These are phyloP conservation scores for Volvariella surrecta DNA, from an alignment of 1,284 basidiomycete species.

Conservation along the genomic window DNA sequence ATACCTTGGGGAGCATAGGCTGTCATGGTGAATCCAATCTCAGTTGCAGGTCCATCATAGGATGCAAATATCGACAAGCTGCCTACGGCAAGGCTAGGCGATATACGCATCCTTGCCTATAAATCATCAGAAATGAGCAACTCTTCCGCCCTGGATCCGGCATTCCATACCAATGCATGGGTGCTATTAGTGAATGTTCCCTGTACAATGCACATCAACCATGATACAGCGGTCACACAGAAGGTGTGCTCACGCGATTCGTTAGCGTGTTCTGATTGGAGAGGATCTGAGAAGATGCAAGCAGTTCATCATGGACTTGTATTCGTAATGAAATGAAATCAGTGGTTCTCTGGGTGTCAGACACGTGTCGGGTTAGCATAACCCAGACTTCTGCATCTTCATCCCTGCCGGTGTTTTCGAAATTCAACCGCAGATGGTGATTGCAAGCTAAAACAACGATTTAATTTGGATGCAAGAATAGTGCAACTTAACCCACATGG, in stretches of 20 bases:
- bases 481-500: constrained; percentile 19
- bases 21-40: constrained; percentile 58
- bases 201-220: constrained; percentile 22
- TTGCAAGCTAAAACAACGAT: constrained; percentile 13
- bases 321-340: constrained; percentile 74
- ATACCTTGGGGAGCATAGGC: constrained; percentile 38
- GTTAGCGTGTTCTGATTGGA: constrained; percentile 22
- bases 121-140: constrained; percentile 1
- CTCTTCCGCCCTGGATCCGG: background rate
- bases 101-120: constrained; percentile 32
- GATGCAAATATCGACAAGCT: constrained; percentile 48
- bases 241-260: constrained; percentile 24
- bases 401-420: constrained; percentile 16
- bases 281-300: constrained; percentile 6
- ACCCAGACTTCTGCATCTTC: constrained; percentile 57
- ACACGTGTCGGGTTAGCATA: constrained; percentile 71
- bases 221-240: constrained; percentile 1
- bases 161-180: constrained; percentile 55
- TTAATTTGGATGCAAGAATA: background rate
- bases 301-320: constrained; percentile 34
- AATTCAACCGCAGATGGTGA: constrained; percentile 26
- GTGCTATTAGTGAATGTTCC: constrained; percentile 75
- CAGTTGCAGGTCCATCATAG: constrained; percentile 52
- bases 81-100: constrained; percentile 26
- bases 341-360: constrained; percentile 41